phyloP scores from a whole-genome alignment of 495 filamentous ascomycete genomes.

The Neurospora hispaniola region DNA sequence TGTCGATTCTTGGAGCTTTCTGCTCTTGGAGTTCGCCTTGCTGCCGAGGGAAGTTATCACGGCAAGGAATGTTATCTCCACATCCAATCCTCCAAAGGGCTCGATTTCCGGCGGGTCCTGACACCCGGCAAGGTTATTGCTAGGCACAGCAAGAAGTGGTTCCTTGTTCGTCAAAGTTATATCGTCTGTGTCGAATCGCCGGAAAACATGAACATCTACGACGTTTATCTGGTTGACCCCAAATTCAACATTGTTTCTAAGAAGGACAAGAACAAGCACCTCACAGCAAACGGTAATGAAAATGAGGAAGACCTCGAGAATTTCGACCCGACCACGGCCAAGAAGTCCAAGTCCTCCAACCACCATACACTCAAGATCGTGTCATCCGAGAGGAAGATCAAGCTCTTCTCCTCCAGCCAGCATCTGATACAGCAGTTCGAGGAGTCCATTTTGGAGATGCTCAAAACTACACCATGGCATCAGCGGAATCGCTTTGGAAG shows the following conservation, averaged over 20 bases:
- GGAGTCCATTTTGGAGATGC: conserved; percentile 81
- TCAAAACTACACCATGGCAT: conserved; percentile 67
- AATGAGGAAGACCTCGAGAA: conserved; percentile 24
- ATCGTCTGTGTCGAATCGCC: conserved; percentile 96
- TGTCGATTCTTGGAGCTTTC: conserved; percentile 96
- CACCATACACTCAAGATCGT: conserved; percentile 76
- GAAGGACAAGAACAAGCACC: conserved; percentile 56
- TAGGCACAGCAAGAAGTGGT: conserved; percentile 90
- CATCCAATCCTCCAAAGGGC: conserved; percentile 81
- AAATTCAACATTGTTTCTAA: conserved; percentile 70
- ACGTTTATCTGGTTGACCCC: conserved; percentile 89
- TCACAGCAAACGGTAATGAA: conserved; percentile 47
- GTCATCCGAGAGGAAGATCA: conserved; percentile 82
- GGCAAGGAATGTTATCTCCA: conserved; percentile 94
- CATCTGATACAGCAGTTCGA: conserved; percentile 84
- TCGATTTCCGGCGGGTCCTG: conserved; percentile 76
- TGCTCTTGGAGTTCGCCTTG: conserved; percentile 86
- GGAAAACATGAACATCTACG: conserved; percentile 97
- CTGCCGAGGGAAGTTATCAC: conserved; percentile 92
- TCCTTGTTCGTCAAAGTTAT: conserved; percentile 93
- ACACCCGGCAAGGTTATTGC: conserved; percentile 64
- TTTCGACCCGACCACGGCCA: conserved; percentile 23
- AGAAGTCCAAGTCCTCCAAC: conserved; percentile 40
- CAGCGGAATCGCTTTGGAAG: conserved; percentile 78
- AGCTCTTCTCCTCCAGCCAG: conserved; percentile 87